Evolutionary conservation across 2,329 filamentous ascomycete genomes (phyloP).

Genomic region (Pseudohalonectria lignicola): DNA sequence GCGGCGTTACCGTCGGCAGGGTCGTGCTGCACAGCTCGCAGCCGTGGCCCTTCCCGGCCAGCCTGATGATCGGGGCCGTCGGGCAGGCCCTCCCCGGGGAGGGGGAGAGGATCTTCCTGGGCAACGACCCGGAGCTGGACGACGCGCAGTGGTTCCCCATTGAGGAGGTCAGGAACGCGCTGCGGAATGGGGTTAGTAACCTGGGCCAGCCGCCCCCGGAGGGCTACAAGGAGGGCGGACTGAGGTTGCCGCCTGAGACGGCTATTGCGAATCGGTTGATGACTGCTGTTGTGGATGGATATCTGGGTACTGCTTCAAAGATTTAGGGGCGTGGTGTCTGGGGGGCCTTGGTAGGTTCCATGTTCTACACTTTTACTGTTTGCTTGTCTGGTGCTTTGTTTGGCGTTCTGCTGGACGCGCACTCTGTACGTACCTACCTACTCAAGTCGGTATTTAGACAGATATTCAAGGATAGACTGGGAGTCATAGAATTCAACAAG

Average conservation of each 20-base stretch:
- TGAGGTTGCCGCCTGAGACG: constrained; percentile 74
- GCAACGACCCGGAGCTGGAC: constrained; percentile 85
- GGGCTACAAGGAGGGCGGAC: constrained; percentile 62
- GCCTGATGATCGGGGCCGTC: constrained; percentile 78
- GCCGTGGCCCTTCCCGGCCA: constrained; percentile 80
- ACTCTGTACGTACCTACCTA: no score
- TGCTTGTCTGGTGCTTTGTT: no score
- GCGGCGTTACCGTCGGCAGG: constrained; percentile 63
- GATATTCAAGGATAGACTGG: no score
- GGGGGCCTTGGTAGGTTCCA: no score
- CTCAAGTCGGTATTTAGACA: no score
- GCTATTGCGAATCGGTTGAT: constrained; percentile 91
- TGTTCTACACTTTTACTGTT: no score
- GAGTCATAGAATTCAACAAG: no score
- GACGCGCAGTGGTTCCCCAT: constrained; percentile 80
- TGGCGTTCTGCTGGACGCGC: no score
- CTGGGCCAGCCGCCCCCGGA: constrained; percentile 53
- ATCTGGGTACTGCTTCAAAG: constrained; percentile 44
- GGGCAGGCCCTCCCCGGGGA: constrained; percentile 66
- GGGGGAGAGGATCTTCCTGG: constrained; percentile 71
- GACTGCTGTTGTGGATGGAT: constrained; percentile 66
- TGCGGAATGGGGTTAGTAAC: constrained; percentile 55
- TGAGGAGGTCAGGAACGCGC: constrained; percentile 68
- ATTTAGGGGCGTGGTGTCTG: no score
- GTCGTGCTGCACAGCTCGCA: constrained; percentile 77